Conservation (phyloP, 129 eudicot genomes). For the Tanacetum coccineum region DNA sequence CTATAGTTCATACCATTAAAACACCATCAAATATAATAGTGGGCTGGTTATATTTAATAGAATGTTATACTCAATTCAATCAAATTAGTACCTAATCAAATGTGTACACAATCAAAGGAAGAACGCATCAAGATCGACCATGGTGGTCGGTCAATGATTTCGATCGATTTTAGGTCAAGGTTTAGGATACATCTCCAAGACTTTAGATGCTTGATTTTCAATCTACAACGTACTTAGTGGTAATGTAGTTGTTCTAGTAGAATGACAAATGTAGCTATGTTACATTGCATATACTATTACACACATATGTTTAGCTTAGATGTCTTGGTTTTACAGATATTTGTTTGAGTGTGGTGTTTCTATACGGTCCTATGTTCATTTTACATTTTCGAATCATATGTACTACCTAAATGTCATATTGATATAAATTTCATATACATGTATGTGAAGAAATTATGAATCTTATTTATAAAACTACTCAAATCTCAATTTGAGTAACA, state of each 20-base stretch:
- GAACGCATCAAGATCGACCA: neutral
- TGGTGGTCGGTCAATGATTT: conserved; percentile 3
- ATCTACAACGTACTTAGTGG: neutral
- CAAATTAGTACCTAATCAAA: neutral
- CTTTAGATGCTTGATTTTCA: conserved; percentile 4
- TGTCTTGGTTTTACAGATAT: neutral
- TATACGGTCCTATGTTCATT: neutral
- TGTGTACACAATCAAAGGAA: conserved; percentile 6
- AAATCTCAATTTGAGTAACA: no score
- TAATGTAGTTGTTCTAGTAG: neutral
- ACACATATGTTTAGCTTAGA: neutral
- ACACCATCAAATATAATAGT: no score
- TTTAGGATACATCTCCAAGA: conserved; percentile 1
- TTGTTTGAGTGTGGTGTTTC: neutral
- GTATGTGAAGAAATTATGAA: no score
- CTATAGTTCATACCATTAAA: no score
- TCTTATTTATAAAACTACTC: no score
- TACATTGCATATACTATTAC: neutral
- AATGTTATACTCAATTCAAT: neutral
- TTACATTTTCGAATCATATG: no score
- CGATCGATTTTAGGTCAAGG: conserved; percentile 5
- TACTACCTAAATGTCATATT: no score
- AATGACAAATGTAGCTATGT: neutral
- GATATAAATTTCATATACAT: no score
- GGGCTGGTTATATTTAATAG: no score